phyloP scores from a whole-genome alignment of 305 asterid genomes.

The Solanum hybrid region DNA sequence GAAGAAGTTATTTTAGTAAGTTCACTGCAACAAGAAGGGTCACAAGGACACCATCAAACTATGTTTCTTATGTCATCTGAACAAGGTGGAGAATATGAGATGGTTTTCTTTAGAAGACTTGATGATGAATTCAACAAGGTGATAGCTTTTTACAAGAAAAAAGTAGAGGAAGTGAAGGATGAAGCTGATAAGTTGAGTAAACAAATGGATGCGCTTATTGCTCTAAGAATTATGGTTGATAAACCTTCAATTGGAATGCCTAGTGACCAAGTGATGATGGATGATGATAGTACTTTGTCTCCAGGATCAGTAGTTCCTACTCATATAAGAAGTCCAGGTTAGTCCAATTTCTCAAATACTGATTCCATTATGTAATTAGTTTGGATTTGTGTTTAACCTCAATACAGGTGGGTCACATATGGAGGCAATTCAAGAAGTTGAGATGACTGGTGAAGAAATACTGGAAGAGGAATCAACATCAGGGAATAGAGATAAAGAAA shows the following conservation, averaged over 20 bases:
- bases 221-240: conserved; percentile 58
- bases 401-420: conserved; percentile 27
- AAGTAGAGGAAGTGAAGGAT: conserved; percentile 32
- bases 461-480: conserved; percentile 16
- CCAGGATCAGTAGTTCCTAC: conserved; percentile 36
- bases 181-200: conserved; percentile 53
- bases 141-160: conserved; percentile 37
- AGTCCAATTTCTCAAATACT: neutral
- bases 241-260: conserved; percentile 23
- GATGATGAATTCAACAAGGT: conserved; percentile 77
- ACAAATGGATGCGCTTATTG: conserved; percentile 87
- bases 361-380: neutral
- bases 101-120: conserved; percentile 41
- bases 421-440: conserved; percentile 62
- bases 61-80: conserved; percentile 60
- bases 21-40: conserved; percentile 26
- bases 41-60: conserved; percentile 36
- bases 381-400: neutral
- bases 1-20: conserved; percentile 51
- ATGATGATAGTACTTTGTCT: neutral
- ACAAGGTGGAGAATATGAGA: conserved; percentile 58
- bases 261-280: neutral
- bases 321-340: conserved; percentile 36
- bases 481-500: neutral
- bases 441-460: conserved; percentile 23